Base-by-base conservation (phyloP, 345 rosid species). In the Citrus hindsii region DNA sequence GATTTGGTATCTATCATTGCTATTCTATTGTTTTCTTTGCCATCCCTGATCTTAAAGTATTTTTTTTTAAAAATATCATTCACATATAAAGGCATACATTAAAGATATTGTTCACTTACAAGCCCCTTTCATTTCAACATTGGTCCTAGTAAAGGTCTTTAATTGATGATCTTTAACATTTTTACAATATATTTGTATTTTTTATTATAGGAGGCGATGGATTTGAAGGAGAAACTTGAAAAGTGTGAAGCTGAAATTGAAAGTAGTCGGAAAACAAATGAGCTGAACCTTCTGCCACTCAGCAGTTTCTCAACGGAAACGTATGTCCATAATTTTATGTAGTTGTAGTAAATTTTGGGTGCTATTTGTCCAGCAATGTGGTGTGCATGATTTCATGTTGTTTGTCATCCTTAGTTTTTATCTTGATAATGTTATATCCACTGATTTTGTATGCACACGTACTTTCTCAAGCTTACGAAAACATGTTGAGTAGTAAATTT, bases 161-260 rank as follows among this genome's bases (percentile, higher is more conserved):
- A 37, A 16, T 42, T 60, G 55, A 63, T 67, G 48, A 12, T 79
- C 13, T 72, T 55, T 28, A 40, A 51, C n/a, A 25, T 69, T 71
- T 5, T 69, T 22, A 13, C 66, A 16, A 62, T 25, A 24, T 28
- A 69, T 40, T 71, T 61, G 16, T 27, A 55, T 80, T 77, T 84
- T 73, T 78, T 18, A 76, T 59, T 72, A 42, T 82, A 94, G 99
- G 98, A 91, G 79, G 90, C 82, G 4, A 87, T 78, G 46, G 92
- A 88, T 82, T 81, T 94, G 79, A 91, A 87, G 82, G 87, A 82
- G 40, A 92, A 91, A 81, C 89, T 91, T 76, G 90, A 85, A 81
- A 91, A 82, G 81, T 92, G 88, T 81, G 96, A 96, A 87, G 90
- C 91, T 76, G 97, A 96, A 83, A 76, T 91, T 62, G 97, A 96